A percentile compares a stretch with the other conserved stretches of the same genome.
phyloP scores from a whole-genome alignment of 75 land plant species.

The Isoetes taiwanensis region DNA sequence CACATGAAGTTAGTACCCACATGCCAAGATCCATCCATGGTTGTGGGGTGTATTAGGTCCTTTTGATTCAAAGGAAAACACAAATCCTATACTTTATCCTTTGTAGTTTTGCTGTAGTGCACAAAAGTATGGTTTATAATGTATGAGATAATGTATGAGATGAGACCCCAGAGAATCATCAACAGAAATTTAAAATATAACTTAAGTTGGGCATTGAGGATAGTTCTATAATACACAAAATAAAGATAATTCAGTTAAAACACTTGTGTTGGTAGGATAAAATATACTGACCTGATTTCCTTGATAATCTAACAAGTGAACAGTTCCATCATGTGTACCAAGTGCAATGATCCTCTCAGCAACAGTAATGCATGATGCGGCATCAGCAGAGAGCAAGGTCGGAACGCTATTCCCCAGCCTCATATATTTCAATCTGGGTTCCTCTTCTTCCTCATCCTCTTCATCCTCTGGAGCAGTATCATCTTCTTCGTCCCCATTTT shows the following conservation, averaged over 20 bases:
- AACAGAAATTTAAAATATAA: too few relatives aligned
- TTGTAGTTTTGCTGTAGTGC: background rate
- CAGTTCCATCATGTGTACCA: slow-evolving; percentile 56
- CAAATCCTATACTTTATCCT: background rate
- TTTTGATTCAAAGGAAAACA: background rate
- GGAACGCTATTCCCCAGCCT: slow-evolving; percentile 83
- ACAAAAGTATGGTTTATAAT: background rate
- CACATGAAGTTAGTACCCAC: background rate
- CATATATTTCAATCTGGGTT: slow-evolving; percentile 88
- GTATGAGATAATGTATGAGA: background rate
- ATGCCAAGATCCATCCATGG: background rate
- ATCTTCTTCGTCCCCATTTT: slow-evolving; percentile 38
- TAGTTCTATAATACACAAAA: too few relatives aligned
- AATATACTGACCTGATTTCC: slow-evolving; percentile 62
- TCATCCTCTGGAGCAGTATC: slow-evolving; percentile 31
- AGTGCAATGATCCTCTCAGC: slow-evolving; percentile 71
- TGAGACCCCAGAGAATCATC: background rate
- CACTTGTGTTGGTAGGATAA: too few relatives aligned
- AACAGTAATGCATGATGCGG: slow-evolving; percentile 57
- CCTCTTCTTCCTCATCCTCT: slow-evolving; percentile 61
- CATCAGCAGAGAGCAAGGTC: slow-evolving; percentile 46
- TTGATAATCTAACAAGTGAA: slow-evolving; percentile 54
- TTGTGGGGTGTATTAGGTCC: background rate
- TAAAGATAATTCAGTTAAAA: too few relatives aligned
- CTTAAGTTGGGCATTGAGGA: too few relatives aligned